These are phyloP conservation scores for Camellia oleifera DNA, from an alignment of 179 eudicot genomes.

Conservation along the genomic window DNA sequence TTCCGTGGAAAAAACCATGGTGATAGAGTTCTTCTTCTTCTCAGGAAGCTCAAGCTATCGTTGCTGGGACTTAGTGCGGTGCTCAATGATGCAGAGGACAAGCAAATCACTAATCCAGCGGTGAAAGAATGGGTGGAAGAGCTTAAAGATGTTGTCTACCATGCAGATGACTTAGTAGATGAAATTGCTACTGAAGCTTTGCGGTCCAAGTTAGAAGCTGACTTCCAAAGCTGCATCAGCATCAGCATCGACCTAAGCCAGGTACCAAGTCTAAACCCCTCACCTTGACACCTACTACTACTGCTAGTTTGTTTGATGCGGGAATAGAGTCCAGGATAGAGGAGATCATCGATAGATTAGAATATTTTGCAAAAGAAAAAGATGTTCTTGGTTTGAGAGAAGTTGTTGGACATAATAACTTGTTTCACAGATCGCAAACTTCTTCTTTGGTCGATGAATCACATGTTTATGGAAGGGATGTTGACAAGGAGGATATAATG, in stretches of 20 bases:
- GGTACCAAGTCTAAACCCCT: background rate
- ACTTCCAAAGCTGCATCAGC: background rate
- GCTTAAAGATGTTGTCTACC: background rate
- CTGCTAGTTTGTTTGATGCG: background rate
- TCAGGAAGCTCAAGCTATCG: background rate
- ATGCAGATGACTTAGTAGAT: background rate
- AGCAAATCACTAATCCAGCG: background rate
- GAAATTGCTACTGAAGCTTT: background rate
- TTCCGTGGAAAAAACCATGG: too few species aligned
- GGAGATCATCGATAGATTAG: background rate
- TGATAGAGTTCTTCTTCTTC: background rate
- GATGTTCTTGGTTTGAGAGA: background rate
- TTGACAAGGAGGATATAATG: constrained; percentile 15
- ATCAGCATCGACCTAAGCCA: background rate
- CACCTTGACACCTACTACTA: too few species aligned
- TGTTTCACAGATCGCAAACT: background rate
- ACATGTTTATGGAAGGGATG: constrained; percentile 21
- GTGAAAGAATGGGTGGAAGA: background rate
- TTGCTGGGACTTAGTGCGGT: background rate
- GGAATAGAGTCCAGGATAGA: background rate
- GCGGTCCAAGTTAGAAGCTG: background rate
- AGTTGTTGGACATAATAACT: background rate
- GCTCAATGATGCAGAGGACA: background rate
- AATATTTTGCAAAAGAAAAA: background rate
- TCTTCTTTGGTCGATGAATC: constrained; percentile 14